Base-by-base conservation (phyloP, 169 alveolate species). In the Hepatocystis sp. region DNA sequence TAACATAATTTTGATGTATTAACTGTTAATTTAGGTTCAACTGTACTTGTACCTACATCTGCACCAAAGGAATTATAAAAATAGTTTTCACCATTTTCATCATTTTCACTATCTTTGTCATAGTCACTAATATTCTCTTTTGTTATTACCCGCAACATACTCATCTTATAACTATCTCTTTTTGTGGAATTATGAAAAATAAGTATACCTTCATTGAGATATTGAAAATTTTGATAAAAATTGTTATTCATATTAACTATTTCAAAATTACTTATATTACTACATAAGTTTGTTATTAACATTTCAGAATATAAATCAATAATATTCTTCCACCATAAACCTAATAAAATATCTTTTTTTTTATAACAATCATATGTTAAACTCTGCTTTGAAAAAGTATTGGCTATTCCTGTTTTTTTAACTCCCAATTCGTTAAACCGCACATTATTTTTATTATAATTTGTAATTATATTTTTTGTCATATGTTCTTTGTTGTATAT, bases 271-370 rank as follows among this genome's bases (percentile, higher is more conserved):
- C 85, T 67, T 17, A 67, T 56, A 44, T 67, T 67, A 15, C 56
- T 67, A 36, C 40, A 52, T 21, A 67, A n/a, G 30, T 67, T 67
- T 1, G 85, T 67, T 67, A 67, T 67, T 67, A 67, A 36, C 11
- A 67, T 67, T 13, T 67, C 85, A 5, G 85, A 67, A 39, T 67
- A 67, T 4, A 67, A 32, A 17, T 67, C 85, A 17, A 67, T 53
- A 40, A 67, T 52, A 36, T 67, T 67, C 23, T 67, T 67, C 85
- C 85, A 67, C 85, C 85, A 67, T 0, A 67, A 44, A 17, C 67
- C 39, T 10, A 67, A 19, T 39, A 67, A 56, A 28, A 67, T 39
- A 19, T 67, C 85, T 30, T 67, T 67, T 25, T 53, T 67, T 23
- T 36, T 67, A 28, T 67, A 67, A 44, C 53, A 55, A 3, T 67